phyloP scores from a whole-genome alignment of 306 rosid genomes.

The Astragalus membranaceus region DNA sequence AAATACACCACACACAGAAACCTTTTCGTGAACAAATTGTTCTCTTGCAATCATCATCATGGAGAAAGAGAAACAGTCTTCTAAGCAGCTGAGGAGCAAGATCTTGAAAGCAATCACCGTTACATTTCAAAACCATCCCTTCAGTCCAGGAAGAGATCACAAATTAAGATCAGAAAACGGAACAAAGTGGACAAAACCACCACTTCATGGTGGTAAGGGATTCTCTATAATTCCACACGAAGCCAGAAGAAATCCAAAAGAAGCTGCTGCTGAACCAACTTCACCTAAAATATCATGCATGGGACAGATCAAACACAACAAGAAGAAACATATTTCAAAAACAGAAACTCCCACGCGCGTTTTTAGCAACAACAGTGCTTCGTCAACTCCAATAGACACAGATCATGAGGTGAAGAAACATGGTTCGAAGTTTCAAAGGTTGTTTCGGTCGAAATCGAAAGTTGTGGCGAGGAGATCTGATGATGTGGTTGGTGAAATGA shows the following conservation, averaged over 20 bases:
- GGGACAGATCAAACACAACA: constrained; percentile 89
- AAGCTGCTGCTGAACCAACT: constrained; percentile 56
- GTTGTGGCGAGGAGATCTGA: background rate
- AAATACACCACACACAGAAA: background rate
- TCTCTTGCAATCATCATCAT: background rate
- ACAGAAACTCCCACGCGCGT: background rate
- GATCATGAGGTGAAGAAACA: constrained; percentile 15
- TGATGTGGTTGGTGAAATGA: background rate
- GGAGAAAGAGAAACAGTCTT: constrained; percentile 26
- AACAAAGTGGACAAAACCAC: constrained; percentile 1
- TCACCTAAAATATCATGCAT: constrained; percentile 90
- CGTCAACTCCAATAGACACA: constrained; percentile 6
- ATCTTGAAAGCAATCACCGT: constrained; percentile 41
- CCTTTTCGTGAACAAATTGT: background rate
- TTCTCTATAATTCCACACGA: constrained; percentile 55
- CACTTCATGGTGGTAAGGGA: constrained; percentile 12
- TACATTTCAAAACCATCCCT: constrained; percentile 52
- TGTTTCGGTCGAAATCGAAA: constrained; percentile 20
- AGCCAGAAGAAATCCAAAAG: constrained; percentile 44
- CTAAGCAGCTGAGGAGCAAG: constrained; percentile 44
- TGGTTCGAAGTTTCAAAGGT: constrained; percentile 30
- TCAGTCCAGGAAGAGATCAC: constrained; percentile 65
- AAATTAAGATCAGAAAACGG: constrained; percentile 16
- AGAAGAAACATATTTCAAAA: constrained; percentile 42
- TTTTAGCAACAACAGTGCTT: background rate